Evolutionary conservation across 108 stramenopile species (phyloP).

Genomic region (Aurantiochytrium sp.): DNA sequence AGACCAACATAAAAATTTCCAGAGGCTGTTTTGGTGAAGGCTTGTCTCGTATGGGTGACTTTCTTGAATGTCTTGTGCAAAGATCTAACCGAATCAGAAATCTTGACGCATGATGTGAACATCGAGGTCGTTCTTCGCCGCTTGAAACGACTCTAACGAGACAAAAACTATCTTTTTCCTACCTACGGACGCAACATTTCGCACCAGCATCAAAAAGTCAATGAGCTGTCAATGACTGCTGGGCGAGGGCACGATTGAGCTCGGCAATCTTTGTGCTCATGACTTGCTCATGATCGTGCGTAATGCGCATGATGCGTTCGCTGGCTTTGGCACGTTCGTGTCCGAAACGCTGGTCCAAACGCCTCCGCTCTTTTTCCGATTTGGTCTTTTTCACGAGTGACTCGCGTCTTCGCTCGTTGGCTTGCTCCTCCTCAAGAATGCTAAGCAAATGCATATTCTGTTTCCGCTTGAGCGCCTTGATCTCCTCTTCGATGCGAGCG

Average conservation of each 20-base stretch:
- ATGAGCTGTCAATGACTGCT: too few relatives aligned
- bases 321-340: background rate
- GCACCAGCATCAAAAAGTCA: too few relatives aligned
- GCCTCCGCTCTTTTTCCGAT: background rate
- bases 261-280: background rate
- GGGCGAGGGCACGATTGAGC: background rate
- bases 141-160: too few relatives aligned
- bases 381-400: background rate
- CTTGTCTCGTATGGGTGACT: too few relatives aligned
- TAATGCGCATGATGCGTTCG: slow-evolving; percentile 10
- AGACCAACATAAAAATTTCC: too few relatives aligned
- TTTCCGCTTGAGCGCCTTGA: background rate
- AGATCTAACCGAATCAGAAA: too few relatives aligned
- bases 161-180: too few relatives aligned
- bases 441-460: background rate
- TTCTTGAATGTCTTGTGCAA: too few relatives aligned
- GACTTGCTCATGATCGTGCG: background rate
- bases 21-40: too few relatives aligned
- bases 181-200: too few relatives aligned
- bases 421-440: background rate
- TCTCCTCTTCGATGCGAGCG: background rate
- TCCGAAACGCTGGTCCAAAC: background rate
- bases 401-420: background rate
- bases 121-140: too few relatives aligned
- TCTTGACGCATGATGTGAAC: too few relatives aligned